phyloP scores from a whole-genome alignment of 768 basidiomycete genomes.

The Candolleomyces eurysporus region DNA sequence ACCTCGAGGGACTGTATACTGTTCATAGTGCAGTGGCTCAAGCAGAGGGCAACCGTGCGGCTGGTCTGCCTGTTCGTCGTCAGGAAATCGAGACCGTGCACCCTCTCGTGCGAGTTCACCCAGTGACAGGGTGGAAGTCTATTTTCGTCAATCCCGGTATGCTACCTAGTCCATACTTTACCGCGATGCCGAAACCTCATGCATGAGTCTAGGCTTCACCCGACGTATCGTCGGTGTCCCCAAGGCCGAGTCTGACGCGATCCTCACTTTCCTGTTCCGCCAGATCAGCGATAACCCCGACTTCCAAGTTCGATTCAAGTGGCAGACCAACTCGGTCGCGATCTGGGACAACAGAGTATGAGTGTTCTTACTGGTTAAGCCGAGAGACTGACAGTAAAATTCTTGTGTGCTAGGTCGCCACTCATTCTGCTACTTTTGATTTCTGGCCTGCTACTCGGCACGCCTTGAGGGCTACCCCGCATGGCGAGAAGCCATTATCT shows the following conservation, averaged over 20 bases:
- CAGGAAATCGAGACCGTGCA: slow-evolving; percentile 69
- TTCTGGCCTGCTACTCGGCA: slow-evolving; percentile 79
- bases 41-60: slow-evolving; percentile 70
- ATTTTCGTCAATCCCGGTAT: slow-evolving; percentile 77
- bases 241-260: slow-evolving; percentile 76
- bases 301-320: slow-evolving; percentile 74
- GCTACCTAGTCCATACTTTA: slow-evolving; percentile 11
- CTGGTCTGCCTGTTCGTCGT: slow-evolving; percentile 68
- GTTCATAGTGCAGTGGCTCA: slow-evolving; percentile 78
- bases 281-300: slow-evolving; percentile 70
- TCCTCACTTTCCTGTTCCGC: slow-evolving; percentile 68
- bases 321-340: slow-evolving; percentile 76
- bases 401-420: no score
- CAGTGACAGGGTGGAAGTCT: slow-evolving; percentile 82
- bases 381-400: no score
- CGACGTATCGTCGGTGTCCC: slow-evolving; percentile 76
- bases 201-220: slow-evolving; percentile 58
- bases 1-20: slow-evolving; percentile 70
- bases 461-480: slow-evolving; percentile 78
- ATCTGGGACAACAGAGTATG: slow-evolving; percentile 84
- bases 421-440: slow-evolving; percentile 80
- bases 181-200: neutral
- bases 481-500: slow-evolving; percentile 74
- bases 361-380: neutral
- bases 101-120: slow-evolving; percentile 82